Evolutionary conservation across 228 moss, liverwort and hornwort genomes (phyloP), one percentile per base, ranked within the genome.

Genomic region (Sphagnum fallax): DNA sequence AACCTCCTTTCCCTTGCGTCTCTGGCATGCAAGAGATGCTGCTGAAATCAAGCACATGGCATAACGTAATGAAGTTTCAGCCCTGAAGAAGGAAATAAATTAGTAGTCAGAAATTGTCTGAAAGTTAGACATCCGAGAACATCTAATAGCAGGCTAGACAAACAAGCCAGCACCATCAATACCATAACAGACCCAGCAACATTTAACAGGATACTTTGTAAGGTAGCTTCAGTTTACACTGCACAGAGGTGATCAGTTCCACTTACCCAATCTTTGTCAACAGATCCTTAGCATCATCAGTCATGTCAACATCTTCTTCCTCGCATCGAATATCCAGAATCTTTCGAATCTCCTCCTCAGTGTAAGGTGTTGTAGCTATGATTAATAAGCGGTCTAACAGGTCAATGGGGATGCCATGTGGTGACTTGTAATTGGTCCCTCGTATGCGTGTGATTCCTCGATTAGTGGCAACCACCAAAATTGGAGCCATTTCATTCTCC

Each of bases 231-330:
- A 48, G 49, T 13, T 16, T 13, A 0, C 6, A 65, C 14, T 14
- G 61, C n/a, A 16, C 49, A 11, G 47, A 57, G 50, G 60, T 75
- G 63, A 32, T 32, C 32, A 32, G 32, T 32, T 32, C 32, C 2
- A 32, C 32, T 32, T 76, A 79, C 73, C 82, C 87, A 53, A 95
- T 90, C 73, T 95, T 95, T 13, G 89, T 90, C 50, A 95, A 76
- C 6, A 95, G 90, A 53, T 90, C 89, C 67, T 75, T 82, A 10
- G 89, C 90, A 53, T 90, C 90, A 2, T 92, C 89, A 10, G 87
- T 77, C 92, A 95, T 95, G 64, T 95, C 89, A 7, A 91, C 92
- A 49, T 95, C 95, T 74, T 95, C 90, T 69, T 92, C 95, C 65
- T 92, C 95, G 16, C 92, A 95, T 5, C 90, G 90, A 53, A 92